These are phyloP conservation scores for Citrus hindsii DNA, from an alignment of 345 rosid species.

Conservation along the genomic window DNA sequence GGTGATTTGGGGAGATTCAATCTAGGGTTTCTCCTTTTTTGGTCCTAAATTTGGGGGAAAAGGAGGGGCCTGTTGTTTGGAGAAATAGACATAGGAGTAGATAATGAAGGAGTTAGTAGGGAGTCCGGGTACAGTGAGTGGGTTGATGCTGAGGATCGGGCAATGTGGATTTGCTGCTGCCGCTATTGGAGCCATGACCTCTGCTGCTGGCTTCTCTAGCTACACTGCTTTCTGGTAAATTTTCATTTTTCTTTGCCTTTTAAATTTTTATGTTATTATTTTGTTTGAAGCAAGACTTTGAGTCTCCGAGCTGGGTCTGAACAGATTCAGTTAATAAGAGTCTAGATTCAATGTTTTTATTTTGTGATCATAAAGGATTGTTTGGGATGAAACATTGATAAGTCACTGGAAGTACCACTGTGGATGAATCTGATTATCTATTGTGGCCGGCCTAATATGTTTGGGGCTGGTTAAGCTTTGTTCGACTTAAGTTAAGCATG, in stretches of 20 bases:
- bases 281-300: not conserved
- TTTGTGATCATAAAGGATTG: not conserved
- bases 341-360: not conserved
- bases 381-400: not conserved
- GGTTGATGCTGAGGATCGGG: slow-evolving; percentile 60
- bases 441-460: not conserved
- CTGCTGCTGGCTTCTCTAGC: slow-evolving; percentile 47
- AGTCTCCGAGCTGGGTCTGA: not conserved
- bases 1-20: slow-evolving; percentile 10
- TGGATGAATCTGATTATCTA: not conserved
- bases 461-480: not conserved
- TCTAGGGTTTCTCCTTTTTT: slow-evolving; percentile 20
- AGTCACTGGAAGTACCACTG: not conserved
- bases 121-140: slow-evolving; percentile 80
- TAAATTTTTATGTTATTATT: not conserved
- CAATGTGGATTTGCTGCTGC: slow-evolving; percentile 79
- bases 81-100: not conserved
- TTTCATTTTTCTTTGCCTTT: not conserved
- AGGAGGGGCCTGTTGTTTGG: not conserved
- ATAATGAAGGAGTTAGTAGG: slow-evolving; percentile 75
- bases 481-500: not conserved
- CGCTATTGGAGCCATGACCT: slow-evolving; percentile 69
- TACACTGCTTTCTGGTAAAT: slow-evolving; percentile 85
- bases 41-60: not conserved
- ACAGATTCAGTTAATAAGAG: not conserved